phyloP scores from a whole-genome alignment of 2,329 filamentous ascomycete species.

The Neocatenulostroma microsporum region DNA sequence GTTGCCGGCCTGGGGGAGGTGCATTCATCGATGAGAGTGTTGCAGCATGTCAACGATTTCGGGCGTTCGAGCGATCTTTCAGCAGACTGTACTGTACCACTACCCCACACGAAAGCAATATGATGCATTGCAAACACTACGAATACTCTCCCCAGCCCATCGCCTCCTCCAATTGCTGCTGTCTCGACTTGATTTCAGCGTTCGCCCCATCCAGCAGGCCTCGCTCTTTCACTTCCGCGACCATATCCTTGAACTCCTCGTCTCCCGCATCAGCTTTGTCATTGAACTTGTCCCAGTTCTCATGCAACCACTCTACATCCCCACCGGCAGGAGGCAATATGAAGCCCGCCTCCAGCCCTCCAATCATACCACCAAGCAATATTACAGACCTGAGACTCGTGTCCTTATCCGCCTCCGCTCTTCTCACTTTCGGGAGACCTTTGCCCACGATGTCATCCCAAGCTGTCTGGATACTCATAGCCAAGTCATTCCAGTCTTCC shows the following conservation, averaged over 20 bases:
- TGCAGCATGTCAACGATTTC: neutral
- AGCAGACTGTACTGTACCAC: neutral
- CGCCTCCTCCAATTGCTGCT: conserved; percentile 21
- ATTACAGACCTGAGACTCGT: conserved; percentile 18
- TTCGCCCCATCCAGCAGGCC: conserved; percentile 20
- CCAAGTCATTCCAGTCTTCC: conserved; percentile 25
- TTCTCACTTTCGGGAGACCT: conserved; percentile 14
- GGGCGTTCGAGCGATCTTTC: conserved; percentile 6
- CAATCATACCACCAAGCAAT: conserved; percentile 24
- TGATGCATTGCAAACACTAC: conserved; percentile 1
- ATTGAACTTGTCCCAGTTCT: conserved; percentile 28
- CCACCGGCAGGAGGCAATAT: conserved; percentile 22
- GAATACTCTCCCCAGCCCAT: conserved; percentile 25
- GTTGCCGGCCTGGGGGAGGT: conserved; percentile 42
- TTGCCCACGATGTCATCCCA: conserved; percentile 26
- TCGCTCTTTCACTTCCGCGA: conserved; percentile 26
- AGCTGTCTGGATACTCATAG: conserved; percentile 15
- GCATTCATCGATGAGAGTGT: conserved; percentile 10
- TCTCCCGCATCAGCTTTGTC: conserved; percentile 28
- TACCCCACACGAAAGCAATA: neutral
- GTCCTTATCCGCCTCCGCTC: conserved; percentile 15
- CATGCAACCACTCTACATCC: conserved; percentile 27
- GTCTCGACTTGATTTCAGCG: conserved; percentile 10
- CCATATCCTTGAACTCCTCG: conserved; percentile 27
- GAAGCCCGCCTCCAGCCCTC: conserved; percentile 29